Evolutionary conservation across 1,139 yeast genomes (phyloP).

Genomic region (Magnusiomyces fungicola): DNA sequence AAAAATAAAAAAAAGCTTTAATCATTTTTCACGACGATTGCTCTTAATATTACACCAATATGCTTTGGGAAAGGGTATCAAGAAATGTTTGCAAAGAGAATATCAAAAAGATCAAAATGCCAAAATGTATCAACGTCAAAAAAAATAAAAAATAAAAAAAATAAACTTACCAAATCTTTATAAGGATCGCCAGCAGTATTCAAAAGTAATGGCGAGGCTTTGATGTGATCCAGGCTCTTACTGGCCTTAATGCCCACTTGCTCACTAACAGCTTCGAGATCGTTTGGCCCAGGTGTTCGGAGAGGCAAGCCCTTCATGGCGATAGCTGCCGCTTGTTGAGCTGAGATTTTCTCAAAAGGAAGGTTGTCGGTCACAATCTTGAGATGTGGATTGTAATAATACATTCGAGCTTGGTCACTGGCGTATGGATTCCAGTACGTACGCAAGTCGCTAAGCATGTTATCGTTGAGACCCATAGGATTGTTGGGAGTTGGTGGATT

Average conservation of each 20-base stretch:
- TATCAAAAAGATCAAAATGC: too few relatives aligned
- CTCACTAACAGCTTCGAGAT: conserved; percentile 2
- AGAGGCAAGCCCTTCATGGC: conserved; percentile 7
- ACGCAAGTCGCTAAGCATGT: too few relatives aligned
- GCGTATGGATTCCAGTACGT: conserved; percentile 28
- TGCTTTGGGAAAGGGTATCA: too few relatives aligned
- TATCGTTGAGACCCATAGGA: too few relatives aligned
- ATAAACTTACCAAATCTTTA: conserved; percentile 17
- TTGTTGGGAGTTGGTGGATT: background rate
- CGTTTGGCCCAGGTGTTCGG: conserved; percentile 8
- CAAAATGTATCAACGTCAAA: background rate
- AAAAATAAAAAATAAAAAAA: background rate
- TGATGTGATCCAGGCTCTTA: too few relatives aligned
- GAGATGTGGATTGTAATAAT: conserved; percentile 24
- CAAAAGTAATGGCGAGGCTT: conserved; percentile 4
- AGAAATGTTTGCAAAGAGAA: too few relatives aligned
- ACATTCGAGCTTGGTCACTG: conserved; percentile 23
- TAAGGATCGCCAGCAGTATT: conserved; percentile 17
- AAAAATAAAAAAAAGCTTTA: too few relatives aligned
- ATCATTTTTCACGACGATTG: too few relatives aligned
- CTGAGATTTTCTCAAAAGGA: conserved; percentile 23
- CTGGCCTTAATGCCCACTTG: too few relatives aligned
- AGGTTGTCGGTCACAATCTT: conserved; percentile 20
- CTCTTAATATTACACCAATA: too few relatives aligned
- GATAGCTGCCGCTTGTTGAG: conserved; percentile 10